Conservation (phyloP, 805 yeast species). For the Cyberlindnera petersonii region DNA sequence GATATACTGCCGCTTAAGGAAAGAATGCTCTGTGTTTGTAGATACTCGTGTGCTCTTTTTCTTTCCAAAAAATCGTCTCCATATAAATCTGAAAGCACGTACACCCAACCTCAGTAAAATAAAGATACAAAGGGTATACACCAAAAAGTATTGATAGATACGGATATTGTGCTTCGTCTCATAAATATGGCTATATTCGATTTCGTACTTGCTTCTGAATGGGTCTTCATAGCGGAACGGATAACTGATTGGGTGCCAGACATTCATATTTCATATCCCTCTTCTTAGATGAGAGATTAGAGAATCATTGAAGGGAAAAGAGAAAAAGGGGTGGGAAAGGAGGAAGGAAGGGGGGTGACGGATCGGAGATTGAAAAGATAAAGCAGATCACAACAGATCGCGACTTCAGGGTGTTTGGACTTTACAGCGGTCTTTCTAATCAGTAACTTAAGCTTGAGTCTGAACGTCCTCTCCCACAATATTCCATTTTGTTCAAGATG, state of each 20-base stretch:
- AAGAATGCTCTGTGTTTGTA: background rate
- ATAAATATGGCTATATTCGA: conserved; percentile 21
- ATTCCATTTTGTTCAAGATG: too few relatives aligned
- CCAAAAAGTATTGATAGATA: conserved; percentile 22
- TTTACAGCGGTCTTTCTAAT: too few relatives aligned
- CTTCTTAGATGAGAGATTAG: background rate
- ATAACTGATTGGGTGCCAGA: conserved; percentile 10
- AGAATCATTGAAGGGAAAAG: background rate
- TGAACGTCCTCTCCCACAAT: too few relatives aligned
- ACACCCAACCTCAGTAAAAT: background rate
- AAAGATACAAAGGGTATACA: conserved; percentile 3
- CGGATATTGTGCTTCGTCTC: conserved; percentile 21
- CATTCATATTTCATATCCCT: too few relatives aligned
- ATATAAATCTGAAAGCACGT: background rate
- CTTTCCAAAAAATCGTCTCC: background rate
- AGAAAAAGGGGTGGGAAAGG: background rate
- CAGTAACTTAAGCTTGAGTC: too few relatives aligned
- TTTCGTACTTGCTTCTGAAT: conserved; percentile 19
- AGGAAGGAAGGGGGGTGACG: background rate
- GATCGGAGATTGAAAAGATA: background rate
- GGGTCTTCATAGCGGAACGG: conserved; percentile 25
- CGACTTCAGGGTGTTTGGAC: too few relatives aligned
- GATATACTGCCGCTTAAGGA: conserved; percentile 5
- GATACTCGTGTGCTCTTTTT: background rate
- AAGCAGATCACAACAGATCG: background rate